Evolutionary conservation across 1,139 yeast genomes (phyloP).

Genomic region (Suzukiozyma palmioleophila): DNA sequence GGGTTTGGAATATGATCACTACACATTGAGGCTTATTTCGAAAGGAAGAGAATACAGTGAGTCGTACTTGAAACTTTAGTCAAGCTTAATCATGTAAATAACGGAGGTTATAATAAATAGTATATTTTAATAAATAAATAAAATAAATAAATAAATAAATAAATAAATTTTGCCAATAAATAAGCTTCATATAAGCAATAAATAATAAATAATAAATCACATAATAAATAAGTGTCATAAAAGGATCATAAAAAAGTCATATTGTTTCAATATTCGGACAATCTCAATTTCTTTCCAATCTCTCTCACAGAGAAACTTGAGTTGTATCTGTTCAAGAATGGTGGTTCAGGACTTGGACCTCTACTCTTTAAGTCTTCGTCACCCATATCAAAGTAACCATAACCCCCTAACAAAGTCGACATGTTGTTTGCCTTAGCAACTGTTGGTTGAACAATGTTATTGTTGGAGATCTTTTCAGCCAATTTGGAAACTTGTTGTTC

Average conservation of each 20-base stretch:
- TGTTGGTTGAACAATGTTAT: slow-evolving; percentile 7
- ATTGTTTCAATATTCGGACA: slow-evolving; percentile 56
- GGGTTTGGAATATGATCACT: slow-evolving; percentile 37
- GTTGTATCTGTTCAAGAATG: slow-evolving; percentile 40
- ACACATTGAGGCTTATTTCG: neutral
- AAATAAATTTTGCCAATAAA: slow-evolving; percentile 5
- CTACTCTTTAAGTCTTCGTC: slow-evolving; percentile 66
- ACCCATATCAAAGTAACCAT: slow-evolving; percentile 73
- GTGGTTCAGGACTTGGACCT: slow-evolving; percentile 68
- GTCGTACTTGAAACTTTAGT: no score
- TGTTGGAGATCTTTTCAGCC: neutral
- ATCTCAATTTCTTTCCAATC: slow-evolving; percentile 67
- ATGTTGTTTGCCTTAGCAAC: slow-evolving; percentile 17
- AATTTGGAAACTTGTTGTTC: slow-evolving; percentile 17
- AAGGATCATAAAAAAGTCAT: slow-evolving; percentile 4
- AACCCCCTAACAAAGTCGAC: slow-evolving; percentile 67
- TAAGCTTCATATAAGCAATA: slow-evolving; percentile 1
- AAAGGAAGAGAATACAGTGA: no score
- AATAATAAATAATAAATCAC: slow-evolving; percentile 7
- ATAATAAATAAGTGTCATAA: slow-evolving; percentile 4
- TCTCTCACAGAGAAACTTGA: slow-evolving; percentile 53
- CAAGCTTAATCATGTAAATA: no score
- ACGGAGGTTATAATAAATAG: no score
- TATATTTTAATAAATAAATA: no score
- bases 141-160: slow-evolving; percentile 7